Base-by-base conservation (phyloP, 345 rosid species). In the Heritiera fomes region DNA sequence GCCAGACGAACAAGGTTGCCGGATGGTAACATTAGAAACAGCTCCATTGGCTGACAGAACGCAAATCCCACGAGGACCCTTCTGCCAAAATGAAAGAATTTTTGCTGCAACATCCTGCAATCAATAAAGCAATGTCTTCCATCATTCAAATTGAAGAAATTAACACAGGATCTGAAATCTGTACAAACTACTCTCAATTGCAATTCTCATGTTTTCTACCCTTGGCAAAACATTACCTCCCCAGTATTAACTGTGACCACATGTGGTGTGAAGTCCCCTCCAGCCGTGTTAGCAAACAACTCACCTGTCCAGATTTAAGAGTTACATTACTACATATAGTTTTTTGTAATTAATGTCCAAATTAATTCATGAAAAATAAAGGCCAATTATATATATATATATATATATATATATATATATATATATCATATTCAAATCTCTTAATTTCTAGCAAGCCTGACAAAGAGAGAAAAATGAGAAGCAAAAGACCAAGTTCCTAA, bases 41-140 rank as follows among this genome's bases (percentile, higher is more conserved):
- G 81, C 80, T 64, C 98, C 98, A 79, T 75, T 89, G 30, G 91
- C 98, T 60, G 95, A 88, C 59, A 95, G 86, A 63, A 95, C 49
- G 46, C 86, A 90, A 63, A 93, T 66, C 52, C 86, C 95, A 64
- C 93, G 87, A 38, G 86, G 78, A 62, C 94, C 90, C 69, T 83
- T 88, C 18, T 85, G 88, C 34, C 91, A 73, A 75, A 90, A 85
- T 12, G 88, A 82, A 63, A 86, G 45, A 23, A 94, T 87, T 75
- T 81, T 89, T 43, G 58, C 83, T 6, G 90, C 87, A 20, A 93
- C 88, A 75, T 94, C 98, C 98, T 93, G 91, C 79, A 18, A 76
- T 50, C 23, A 64, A 52, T 18, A 71, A 62, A 34, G 8, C 47
- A 46, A 30, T 34, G 32, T 71, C 23, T 34, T 5, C 5, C 0